These are phyloP conservation scores for Peltaster fructicola DNA, from an alignment of 2,329 filamentous ascomycete species.

Conservation along the genomic window DNA sequence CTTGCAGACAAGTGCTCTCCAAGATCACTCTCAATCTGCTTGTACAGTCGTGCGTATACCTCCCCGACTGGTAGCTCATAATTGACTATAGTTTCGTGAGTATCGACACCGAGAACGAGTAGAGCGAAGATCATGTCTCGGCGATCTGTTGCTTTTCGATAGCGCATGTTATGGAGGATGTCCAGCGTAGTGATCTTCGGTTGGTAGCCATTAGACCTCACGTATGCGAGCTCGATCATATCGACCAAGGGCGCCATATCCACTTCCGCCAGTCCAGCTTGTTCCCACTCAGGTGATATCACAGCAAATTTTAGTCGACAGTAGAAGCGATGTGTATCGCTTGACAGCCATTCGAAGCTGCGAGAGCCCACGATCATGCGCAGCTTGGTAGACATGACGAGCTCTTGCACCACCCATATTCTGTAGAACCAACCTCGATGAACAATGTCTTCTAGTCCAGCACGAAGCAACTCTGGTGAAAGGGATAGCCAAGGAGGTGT, in stretches of 20 bases:
- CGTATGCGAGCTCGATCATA: not conserved
- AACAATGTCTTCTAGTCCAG: too few species aligned
- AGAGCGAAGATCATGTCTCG: not conserved
- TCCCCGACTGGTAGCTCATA: too few species aligned
- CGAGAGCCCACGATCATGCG: not conserved
- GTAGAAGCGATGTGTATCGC: not conserved
- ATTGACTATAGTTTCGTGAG: too few species aligned
- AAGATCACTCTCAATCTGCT: too few species aligned
- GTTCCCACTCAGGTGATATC: not conserved
- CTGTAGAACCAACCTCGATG: not conserved
- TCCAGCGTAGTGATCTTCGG: not conserved
- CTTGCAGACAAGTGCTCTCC: too few species aligned
- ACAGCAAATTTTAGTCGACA: not conserved
- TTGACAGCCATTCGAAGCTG: not conserved
- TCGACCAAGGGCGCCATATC: not conserved
- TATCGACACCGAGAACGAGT: not conserved
- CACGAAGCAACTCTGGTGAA: too few species aligned
- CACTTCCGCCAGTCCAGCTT: not conserved
- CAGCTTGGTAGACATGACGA: not conserved
- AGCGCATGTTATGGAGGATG: not conserved
- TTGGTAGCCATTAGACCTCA: not conserved
- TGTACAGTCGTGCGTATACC: too few species aligned
- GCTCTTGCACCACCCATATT: constrained; percentile 1
- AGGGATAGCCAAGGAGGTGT: too few species aligned
- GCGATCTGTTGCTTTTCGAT: not conserved